Evolutionary conservation across 75 land plant genomes (phyloP).

Genomic region (Sequoiadendron giganteum): DNA sequence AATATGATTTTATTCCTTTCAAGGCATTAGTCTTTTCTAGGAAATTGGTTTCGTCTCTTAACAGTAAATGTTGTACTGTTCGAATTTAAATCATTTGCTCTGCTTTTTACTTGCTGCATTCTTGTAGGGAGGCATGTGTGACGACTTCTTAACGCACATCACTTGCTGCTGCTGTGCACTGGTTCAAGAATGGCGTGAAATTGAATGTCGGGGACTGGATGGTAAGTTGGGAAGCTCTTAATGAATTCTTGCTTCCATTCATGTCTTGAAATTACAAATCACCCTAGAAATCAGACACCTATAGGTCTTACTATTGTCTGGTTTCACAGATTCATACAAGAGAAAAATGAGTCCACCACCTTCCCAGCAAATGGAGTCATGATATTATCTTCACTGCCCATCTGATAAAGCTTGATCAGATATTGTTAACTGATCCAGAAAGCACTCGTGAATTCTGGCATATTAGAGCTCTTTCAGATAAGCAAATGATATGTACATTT

Average conservation of each 20-base stretch:
- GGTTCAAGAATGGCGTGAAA: constrained; percentile 97
- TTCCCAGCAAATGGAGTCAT: constrained; percentile 59
- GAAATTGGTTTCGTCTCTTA: not conserved
- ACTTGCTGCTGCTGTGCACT: constrained; percentile 95
- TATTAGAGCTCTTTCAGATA: not conserved
- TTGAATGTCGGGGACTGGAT: constrained; percentile 69
- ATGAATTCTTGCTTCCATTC: not conserved
- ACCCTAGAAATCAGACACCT: not conserved
- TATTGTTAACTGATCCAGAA: not conserved
- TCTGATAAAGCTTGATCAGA: not conserved
- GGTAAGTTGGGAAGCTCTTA: constrained; percentile 34
- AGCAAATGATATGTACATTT: not conserved
- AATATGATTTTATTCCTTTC: not conserved
- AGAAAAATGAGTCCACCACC: constrained; percentile 56
- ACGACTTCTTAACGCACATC: constrained; percentile 85
- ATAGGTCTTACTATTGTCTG: not conserved
- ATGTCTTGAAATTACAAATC: not conserved
- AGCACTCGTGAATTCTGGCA: not conserved
- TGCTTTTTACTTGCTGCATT: constrained; percentile 2
- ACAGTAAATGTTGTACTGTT: not conserved
- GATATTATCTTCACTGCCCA: not conserved
- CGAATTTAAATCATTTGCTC: not conserved
- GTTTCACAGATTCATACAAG: constrained; percentile 32
- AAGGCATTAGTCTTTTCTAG: not conserved
- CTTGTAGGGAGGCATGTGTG: constrained; percentile 79